A percentile compares a stretch with the other conserved stretches of the same genome.
These are phyloP conservation scores for Solanum lignicaule DNA, from an alignment of 257 asterid species.

Conservation along the genomic window DNA sequence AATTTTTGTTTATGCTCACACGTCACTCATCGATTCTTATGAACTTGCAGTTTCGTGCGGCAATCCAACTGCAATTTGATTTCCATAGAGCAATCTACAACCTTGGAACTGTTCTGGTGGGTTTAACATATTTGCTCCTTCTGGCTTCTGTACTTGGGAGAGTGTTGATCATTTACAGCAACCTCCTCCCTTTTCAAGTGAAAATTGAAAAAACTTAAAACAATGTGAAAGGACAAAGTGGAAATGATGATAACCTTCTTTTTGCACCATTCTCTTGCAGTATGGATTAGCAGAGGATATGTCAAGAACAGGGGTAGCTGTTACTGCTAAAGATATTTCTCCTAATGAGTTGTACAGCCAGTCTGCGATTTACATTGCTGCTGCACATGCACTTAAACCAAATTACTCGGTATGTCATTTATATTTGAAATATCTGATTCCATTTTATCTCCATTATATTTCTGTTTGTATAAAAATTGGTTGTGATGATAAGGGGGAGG, in stretches of 20 bases:
- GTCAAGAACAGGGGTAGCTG: slow-evolving; percentile 81
- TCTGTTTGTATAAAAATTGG: neutral
- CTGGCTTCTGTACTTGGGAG: neutral
- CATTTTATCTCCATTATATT: slow-evolving; percentile 1
- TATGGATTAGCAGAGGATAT: slow-evolving; percentile 96
- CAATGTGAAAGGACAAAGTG: neutral
- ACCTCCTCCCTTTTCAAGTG: neutral
- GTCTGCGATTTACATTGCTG: slow-evolving; percentile 93
- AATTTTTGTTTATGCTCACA: neutral
- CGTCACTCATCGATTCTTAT: neutral
- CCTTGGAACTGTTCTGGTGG: slow-evolving; percentile 98
- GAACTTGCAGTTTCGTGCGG: slow-evolving; percentile 79
- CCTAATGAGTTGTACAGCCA: slow-evolving; percentile 94
- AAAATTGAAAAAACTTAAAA: neutral
- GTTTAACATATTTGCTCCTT: slow-evolving; percentile 19
- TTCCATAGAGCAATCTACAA: slow-evolving; percentile 98
- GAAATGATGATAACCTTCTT: slow-evolving; percentile 7
- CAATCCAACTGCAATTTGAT: slow-evolving; percentile 94
- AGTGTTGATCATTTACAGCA: slow-evolving; percentile 4
- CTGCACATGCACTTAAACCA: slow-evolving; percentile 96
- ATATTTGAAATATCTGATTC: slow-evolving; percentile 1
- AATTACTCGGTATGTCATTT: slow-evolving; percentile 64
- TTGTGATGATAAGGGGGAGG: neutral
- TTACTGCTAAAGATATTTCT: slow-evolving; percentile 56
- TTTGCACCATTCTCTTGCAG: slow-evolving; percentile 36